Conservation (phyloP, 2,329 filamentous ascomycete genomes). For the Gnomoniopsis smithogilvyi region DNA sequence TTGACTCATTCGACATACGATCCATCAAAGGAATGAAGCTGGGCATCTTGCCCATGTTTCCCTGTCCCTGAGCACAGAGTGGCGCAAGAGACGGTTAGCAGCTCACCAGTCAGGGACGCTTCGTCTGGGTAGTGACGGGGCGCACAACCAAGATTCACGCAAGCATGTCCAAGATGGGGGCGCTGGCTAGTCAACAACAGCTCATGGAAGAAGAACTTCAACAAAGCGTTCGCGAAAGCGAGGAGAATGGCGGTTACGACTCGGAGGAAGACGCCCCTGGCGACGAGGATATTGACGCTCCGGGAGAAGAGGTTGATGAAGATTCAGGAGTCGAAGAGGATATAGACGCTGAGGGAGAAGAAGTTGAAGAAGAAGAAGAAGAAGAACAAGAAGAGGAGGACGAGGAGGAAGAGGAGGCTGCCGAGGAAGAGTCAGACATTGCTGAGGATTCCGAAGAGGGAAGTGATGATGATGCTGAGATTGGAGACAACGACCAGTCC, state of each 20-base stretch:
- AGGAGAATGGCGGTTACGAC: slow-evolving; percentile 39
- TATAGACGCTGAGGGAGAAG: slow-evolving; percentile 35
- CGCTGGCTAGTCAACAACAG: slow-evolving; percentile 40
- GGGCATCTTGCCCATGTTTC: slow-evolving; percentile 7
- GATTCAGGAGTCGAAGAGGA: slow-evolving; percentile 37
- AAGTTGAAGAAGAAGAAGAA: slow-evolving; percentile 30
- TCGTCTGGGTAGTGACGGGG: slow-evolving; percentile 5
- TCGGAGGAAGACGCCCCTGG: slow-evolving; percentile 31
- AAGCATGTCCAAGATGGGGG: slow-evolving; percentile 19
- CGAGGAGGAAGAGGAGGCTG: slow-evolving; percentile 26
- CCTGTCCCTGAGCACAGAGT: slow-evolving; percentile 13
- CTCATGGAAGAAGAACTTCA: slow-evolving; percentile 57
- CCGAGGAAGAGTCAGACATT: slow-evolving; percentile 27
- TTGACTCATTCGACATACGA: background rate
- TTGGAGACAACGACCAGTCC: slow-evolving; percentile 20
- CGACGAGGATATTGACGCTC: slow-evolving; percentile 27
- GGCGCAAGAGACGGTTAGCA: slow-evolving; percentile 13
- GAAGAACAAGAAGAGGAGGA: slow-evolving; percentile 23
- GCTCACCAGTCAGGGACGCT: slow-evolving; percentile 3
- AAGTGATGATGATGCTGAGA: slow-evolving; percentile 21
- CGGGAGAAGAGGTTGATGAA: slow-evolving; percentile 32
- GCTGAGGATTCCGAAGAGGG: slow-evolving; percentile 18
- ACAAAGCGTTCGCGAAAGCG: slow-evolving; percentile 51
- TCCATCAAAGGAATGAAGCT: slow-evolving; percentile 8
- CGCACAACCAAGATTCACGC: slow-evolving; percentile 3